phyloP scores from a whole-genome alignment of 2,329 filamentous ascomycete genomes.

The Simplicillium sp. region DNA sequence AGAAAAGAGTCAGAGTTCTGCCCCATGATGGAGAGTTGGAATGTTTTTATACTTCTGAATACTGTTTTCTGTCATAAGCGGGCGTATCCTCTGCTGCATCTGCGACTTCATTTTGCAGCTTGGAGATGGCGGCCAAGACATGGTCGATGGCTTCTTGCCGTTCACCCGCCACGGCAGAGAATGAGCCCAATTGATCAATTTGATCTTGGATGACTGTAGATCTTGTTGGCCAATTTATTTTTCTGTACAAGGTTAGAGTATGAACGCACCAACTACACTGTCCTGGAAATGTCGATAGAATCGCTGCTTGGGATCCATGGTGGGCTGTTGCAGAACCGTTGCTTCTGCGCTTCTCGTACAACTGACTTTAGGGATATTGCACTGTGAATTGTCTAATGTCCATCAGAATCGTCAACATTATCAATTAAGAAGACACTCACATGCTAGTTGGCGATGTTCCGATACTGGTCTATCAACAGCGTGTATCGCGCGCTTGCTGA shows the following conservation, averaged over 20 bases:
- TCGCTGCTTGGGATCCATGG: conserved; percentile 52
- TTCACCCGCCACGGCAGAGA: conserved; percentile 57
- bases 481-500: too few relatives aligned
- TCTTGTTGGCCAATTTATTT: neutral
- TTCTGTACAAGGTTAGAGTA: too few relatives aligned
- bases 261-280: conserved; percentile 56
- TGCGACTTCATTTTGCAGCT: conserved; percentile 73
- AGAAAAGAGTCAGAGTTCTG: neutral
- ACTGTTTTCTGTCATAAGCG: conserved; percentile 81
- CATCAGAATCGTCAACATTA: too few relatives aligned
- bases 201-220: conserved; percentile 62
- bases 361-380: too few relatives aligned
- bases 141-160: conserved; percentile 74
- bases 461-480: too few relatives aligned
- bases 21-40: too few relatives aligned
- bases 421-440: too few relatives aligned
- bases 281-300: conserved; percentile 81
- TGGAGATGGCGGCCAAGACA: conserved; percentile 69
- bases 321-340: neutral
- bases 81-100: conserved; percentile 77
- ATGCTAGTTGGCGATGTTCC: too few relatives aligned
- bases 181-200: conserved; percentile 57
- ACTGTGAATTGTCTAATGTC: too few relatives aligned
- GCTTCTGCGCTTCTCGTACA: too few relatives aligned
- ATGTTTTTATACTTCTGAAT: conserved; percentile 55